Evolutionary conservation across 768 basidiomycete genomes (phyloP).

Genomic region (Paxillus ammoniavirescens): DNA sequence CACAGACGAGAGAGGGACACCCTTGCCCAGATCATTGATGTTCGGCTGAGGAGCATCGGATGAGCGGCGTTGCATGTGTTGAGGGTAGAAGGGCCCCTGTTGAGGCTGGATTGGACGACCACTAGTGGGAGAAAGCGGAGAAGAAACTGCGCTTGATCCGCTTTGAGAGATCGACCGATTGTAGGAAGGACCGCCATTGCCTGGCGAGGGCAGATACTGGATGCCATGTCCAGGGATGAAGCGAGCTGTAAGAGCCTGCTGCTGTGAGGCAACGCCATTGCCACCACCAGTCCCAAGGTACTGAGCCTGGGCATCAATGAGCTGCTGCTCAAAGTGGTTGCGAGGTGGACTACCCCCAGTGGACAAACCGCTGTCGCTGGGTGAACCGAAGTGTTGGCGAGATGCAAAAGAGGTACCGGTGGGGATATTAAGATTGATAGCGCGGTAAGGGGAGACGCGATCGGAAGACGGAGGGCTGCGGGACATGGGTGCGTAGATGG

Average conservation of each 20-base stretch:
- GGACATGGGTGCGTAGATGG: slow-evolving; percentile 69
- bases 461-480: slow-evolving; percentile 60
- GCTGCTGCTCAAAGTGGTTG: slow-evolving; percentile 46
- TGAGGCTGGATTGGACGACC: slow-evolving; percentile 29
- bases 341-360: slow-evolving; percentile 49
- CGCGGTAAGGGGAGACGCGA: slow-evolving; percentile 52
- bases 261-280: slow-evolving; percentile 19
- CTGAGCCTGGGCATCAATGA: slow-evolving; percentile 40
- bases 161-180: slow-evolving; percentile 41
- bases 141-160: slow-evolving; percentile 36
- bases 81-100: slow-evolving; percentile 28
- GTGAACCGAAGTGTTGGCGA: slow-evolving; percentile 52
- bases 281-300: slow-evolving; percentile 22
- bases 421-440: slow-evolving; percentile 62
- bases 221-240: slow-evolving; percentile 67
- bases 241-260: slow-evolving; percentile 48
- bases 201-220: slow-evolving; percentile 48
- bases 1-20: slow-evolving; percentile 82
- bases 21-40: slow-evolving; percentile 74
- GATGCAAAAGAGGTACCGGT: slow-evolving; percentile 40
- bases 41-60: slow-evolving; percentile 36
- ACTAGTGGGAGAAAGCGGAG: slow-evolving; percentile 56
- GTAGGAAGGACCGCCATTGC: slow-evolving; percentile 32
- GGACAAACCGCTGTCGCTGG: slow-evolving; percentile 60
- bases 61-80: slow-evolving; percentile 37